Percentiles rank a stretch among this genome's conserved stretches.
Evolutionary conservation across 208 protist genomes (phyloP).

Genomic region (Chromosphaera perkinsii): DNA sequence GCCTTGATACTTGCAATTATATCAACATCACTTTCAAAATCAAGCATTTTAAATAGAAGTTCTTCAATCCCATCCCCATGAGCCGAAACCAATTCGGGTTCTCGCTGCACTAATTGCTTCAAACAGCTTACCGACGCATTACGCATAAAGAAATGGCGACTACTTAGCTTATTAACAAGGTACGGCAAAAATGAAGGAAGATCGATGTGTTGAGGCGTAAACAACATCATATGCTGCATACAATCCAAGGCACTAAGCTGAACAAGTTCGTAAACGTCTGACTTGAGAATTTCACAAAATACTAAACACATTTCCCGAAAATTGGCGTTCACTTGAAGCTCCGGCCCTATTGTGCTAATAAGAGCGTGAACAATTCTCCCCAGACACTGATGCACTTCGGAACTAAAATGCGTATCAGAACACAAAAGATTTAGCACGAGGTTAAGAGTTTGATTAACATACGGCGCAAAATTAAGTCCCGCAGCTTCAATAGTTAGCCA

Average conservation of each 20-base stretch:
- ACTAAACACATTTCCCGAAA: background rate
- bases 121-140: too few species aligned
- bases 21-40: too few species aligned
- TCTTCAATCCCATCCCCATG: too few species aligned
- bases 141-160: too few species aligned
- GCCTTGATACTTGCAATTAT: too few species aligned
- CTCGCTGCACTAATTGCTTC: too few species aligned
- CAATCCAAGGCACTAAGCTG: background rate
- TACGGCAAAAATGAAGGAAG: background rate
- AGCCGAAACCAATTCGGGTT: too few species aligned
- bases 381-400: constrained; percentile 12
- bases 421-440: constrained; percentile 1
- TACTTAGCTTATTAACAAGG: too few species aligned
- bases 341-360: constrained; percentile 18
- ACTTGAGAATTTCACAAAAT: constrained; percentile 1
- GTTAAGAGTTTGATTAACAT: background rate
- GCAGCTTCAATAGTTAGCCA: background rate
- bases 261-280: background rate
- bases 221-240: constrained; percentile 28
- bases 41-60: too few species aligned
- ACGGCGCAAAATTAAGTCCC: background rate
- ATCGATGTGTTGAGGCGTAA: constrained; percentile 15
- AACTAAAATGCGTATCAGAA: background rate
- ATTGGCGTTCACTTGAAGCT: constrained; percentile 23
- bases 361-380: constrained; percentile 19